phyloP scores from a whole-genome alignment of 768 basidiomycete species.

The Phlebiopsis gigantea region DNA sequence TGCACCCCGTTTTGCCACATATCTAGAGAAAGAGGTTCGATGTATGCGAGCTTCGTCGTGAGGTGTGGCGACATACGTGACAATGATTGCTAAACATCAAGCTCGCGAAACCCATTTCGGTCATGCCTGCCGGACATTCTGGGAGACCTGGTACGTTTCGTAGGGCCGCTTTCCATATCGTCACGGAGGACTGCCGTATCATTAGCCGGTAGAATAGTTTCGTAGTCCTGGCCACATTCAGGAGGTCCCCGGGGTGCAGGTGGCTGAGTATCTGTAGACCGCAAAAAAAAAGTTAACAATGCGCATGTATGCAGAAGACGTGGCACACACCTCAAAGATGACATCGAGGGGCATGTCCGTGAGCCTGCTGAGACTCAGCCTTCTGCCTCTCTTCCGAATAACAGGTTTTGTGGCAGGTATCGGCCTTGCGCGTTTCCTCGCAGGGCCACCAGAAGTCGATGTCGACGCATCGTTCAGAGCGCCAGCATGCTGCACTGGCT shows the following conservation, averaged over 20 bases:
- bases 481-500: no score
- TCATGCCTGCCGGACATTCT: conserved; percentile 4
- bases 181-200: conserved; percentile 1
- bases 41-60: not conserved
- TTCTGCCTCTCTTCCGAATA: not conserved
- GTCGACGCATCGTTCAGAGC: no score
- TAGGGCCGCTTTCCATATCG: conserved; percentile 5
- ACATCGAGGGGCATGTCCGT: conserved; percentile 5
- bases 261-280: conserved; percentile 3
- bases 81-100: conserved; percentile 7
- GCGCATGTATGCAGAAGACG: not conserved
- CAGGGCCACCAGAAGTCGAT: not conserved
- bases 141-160: conserved; percentile 6
- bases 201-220: conserved; percentile 25
- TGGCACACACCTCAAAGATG: conserved; percentile 1
- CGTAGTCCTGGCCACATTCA: conserved; percentile 25
- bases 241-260: conserved; percentile 27
- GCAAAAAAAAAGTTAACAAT: no score
- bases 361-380: not conserved
- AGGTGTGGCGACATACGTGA: conserved; percentile 4
- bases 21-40: not conserved
- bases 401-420: not conserved
- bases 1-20: not conserved
- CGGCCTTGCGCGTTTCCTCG: not conserved
- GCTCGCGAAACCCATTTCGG: conserved; percentile 8